Evolutionary conservation across 768 basidiomycete genomes (phyloP).

Genomic region (Pleurotus eryngii): DNA sequence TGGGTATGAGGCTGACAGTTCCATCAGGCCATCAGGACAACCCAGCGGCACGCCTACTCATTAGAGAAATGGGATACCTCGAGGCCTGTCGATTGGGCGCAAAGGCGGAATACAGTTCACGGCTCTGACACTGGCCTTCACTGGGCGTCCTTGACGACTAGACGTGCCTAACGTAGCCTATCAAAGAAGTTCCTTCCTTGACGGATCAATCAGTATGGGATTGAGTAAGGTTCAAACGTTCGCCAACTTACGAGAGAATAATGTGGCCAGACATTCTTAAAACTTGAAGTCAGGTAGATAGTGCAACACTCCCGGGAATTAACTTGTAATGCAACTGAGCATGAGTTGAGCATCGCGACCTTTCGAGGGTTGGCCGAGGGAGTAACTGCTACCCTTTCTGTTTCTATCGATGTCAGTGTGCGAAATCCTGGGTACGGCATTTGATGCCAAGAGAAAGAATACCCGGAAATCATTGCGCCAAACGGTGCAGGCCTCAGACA

Average conservation of each 20-base stretch:
- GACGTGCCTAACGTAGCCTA: background rate
- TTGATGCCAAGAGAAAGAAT: background rate
- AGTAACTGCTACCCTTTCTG: background rate
- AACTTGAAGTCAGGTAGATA: too few relatives aligned
- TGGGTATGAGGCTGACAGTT: background rate
- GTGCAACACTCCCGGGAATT: too few relatives aligned
- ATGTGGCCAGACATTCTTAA: too few relatives aligned
- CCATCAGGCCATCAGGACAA: background rate
- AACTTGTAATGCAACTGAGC: background rate
- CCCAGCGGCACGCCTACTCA: background rate
- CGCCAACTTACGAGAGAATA: background rate
- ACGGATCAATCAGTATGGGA: constrained; percentile 1
- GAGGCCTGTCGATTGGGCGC: background rate
- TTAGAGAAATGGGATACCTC: background rate
- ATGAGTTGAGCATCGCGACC: background rate
- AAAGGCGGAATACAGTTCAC: background rate
- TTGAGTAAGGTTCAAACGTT: background rate
- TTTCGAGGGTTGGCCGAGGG: background rate
- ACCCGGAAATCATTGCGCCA: too few relatives aligned
- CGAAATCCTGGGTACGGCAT: background rate
- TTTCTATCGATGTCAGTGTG: background rate
- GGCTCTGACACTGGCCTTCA: background rate
- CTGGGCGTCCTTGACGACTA: constrained; percentile 4
- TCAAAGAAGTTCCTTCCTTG: constrained; percentile 6
- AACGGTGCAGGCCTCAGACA: too few relatives aligned